Percentiles rank a stretch among this genome's conserved stretches.
Conservation (phyloP, 192 early-diverging fungal genomes). For the Coemansia sp. region DNA sequence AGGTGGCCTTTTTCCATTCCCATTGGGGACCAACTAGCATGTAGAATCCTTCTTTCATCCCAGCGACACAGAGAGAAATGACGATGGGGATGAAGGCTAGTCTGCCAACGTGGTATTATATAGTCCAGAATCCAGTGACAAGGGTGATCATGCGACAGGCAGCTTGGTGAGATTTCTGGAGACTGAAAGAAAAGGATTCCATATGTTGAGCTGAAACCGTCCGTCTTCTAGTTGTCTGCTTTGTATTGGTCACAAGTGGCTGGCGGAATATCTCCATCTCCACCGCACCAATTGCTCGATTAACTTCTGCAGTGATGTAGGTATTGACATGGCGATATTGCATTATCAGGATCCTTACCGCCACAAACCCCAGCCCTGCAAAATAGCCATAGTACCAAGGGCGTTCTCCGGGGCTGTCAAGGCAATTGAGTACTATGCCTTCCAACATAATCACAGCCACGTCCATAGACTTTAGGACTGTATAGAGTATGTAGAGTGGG, state of each 20-base stretch:
- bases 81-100: constrained; percentile 15
- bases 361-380: not conserved
- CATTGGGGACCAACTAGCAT: constrained; percentile 7
- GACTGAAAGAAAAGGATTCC: too few species aligned
- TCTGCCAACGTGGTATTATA: constrained; percentile 18
- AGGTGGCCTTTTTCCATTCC: constrained; percentile 1
- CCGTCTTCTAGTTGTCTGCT: not conserved
- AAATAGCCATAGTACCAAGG: constrained; percentile 23
- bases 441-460: not conserved
- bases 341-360: not conserved
- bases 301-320: not conserved
- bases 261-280: constrained; percentile 27
- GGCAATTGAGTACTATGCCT: constrained; percentile 9
- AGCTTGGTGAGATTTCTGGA: not conserved
- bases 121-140: not conserved
- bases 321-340: not conserved
- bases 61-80: not conserved
- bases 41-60: not conserved
- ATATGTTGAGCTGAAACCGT: not conserved
- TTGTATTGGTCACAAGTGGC: constrained; percentile 12
- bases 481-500: constrained; percentile 14
- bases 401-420: constrained; percentile 14
- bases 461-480: not conserved
- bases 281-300: constrained; percentile 6
- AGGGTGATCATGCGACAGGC: not conserved